Evolutionary conservation across 1,139 yeast genomes (phyloP), one percentile per base, ranked within the genome.

Genomic region (Diutina ranongensis): DNA sequence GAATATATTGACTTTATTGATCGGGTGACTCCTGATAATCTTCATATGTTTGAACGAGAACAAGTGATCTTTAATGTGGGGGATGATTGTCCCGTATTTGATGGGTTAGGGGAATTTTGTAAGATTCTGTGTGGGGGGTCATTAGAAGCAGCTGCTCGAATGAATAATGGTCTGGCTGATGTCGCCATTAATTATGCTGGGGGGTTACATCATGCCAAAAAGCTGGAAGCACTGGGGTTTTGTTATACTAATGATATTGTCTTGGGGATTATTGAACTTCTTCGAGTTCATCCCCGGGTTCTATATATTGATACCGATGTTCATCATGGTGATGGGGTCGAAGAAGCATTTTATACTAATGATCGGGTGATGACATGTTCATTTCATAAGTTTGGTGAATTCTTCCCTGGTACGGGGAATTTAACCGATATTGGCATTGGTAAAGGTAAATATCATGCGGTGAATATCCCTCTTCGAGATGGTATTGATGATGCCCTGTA

Each of bases 321-420:
- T 28, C 42, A 38, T 28, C 42, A 38, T 15, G 42, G 42, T n/a
- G 42, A 38, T 38, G 42, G 42, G 3, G 42, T 38, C n/a, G 42
- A 38, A 8, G 42, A 38, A 15, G 42, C 42, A 20, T 38, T 38
- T 20, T 38, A 38, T 10, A 38, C 42, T 18, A 38, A 38, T 16
- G 42, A 38, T 15, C 42, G 42, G 2, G 42, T 38, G 21, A 38
- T 38, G 42, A 38, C 42, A 8, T 38, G 42, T 15, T 16, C 15
- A 21, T 38, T 38, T 32, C 42, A 38, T 21, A 38, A 38, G 28
- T 38, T 38, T 22, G 42, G 42, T 3, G 42, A 38, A 21, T 38
- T 38, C 20, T 38, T 38, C 42, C 42, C 42, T n/a, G 42, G 42
- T 8, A 38, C 42, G 13, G 42, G 42, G 3, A 21, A 15, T 15